A percentile compares a stretch with the other conserved stretches of the same genome.
Evolutionary conservation across 2,329 filamentous ascomycete species (phyloP).

Genomic region (Camillea tinctor): DNA sequence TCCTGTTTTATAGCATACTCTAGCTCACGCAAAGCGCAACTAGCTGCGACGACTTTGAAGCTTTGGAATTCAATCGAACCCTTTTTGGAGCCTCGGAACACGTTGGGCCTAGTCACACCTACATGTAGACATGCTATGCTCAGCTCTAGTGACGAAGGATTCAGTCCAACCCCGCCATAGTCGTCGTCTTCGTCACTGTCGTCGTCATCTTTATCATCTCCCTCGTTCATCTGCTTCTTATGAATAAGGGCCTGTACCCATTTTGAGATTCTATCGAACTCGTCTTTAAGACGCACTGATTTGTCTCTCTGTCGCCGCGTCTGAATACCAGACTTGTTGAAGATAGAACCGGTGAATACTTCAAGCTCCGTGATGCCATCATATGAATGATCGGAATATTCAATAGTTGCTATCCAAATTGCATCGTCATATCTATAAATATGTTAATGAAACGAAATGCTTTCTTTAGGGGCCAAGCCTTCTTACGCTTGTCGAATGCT

Average conservation of each 20-base stretch:
- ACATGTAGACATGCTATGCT: conserved; percentile 32
- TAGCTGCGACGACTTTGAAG: conserved; percentile 32
- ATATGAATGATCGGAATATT: conserved; percentile 46
- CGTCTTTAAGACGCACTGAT: conserved; percentile 51
- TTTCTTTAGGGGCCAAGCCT: background rate
- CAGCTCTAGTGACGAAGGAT: conserved; percentile 24
- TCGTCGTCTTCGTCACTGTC: conserved; percentile 7
- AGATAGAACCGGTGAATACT: conserved; percentile 55
- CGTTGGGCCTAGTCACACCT: conserved; percentile 5
- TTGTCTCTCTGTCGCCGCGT: conserved; percentile 51
- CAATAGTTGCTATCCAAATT: conserved; percentile 40
- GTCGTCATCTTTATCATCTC: conserved; percentile 5
- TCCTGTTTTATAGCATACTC: conserved; percentile 21
- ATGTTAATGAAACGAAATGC: background rate
- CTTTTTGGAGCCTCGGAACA: conserved; percentile 3
- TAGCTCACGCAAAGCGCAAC: conserved; percentile 30
- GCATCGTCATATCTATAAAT: conserved; percentile 45
- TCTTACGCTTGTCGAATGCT: conserved; percentile 47
- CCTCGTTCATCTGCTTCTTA: conserved; percentile 17
- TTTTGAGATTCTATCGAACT: conserved; percentile 46
- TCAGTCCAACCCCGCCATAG: background rate
- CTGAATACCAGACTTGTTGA: conserved; percentile 49
- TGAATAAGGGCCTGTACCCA: conserved; percentile 41
- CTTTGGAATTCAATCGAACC: conserved; percentile 23
- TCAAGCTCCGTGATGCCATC: conserved; percentile 48